phyloP scores from a whole-genome alignment of 371 early-diverging fungal genomes.

The Mortierella sp. region DNA sequence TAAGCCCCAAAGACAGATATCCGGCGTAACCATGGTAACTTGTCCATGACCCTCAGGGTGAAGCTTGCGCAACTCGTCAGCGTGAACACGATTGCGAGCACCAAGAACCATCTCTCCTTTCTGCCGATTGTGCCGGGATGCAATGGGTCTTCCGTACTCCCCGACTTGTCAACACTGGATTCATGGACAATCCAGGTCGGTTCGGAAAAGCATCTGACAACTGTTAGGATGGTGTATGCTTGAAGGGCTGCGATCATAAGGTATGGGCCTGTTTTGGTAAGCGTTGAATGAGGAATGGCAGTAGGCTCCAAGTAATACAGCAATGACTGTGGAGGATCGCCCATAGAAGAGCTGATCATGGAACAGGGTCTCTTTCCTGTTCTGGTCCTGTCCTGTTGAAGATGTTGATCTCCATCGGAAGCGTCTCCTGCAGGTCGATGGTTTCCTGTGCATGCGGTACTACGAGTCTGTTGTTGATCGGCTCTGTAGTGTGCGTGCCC shows the following conservation, averaged over 20 bases:
- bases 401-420: too few species aligned
- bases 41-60: constrained; percentile 47
- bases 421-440: too few species aligned
- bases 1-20: constrained; percentile 37
- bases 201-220: constrained; percentile 37
- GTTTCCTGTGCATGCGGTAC: too few species aligned
- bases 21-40: constrained; percentile 17
- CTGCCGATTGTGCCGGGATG: constrained; percentile 9
- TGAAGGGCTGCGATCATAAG: constrained; percentile 31
- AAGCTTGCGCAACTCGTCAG: constrained; percentile 42
- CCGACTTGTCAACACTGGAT: constrained; percentile 19
- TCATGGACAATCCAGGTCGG: constrained; percentile 39
- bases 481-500: too few species aligned
- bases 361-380: neutral
- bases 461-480: too few species aligned
- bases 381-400: too few species aligned
- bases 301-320: neutral
- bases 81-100: constrained; percentile 40
- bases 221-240: constrained; percentile 43
- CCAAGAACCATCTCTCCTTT: constrained; percentile 37
- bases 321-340: constrained; percentile 1
- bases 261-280: constrained; percentile 30
- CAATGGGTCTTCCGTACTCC: neutral
- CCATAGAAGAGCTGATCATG: neutral
- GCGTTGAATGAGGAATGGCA: constrained; percentile 12